These are phyloP conservation scores for California macrophylla DNA, from an alignment of 441 rosid species.

Conservation along the genomic window DNA sequence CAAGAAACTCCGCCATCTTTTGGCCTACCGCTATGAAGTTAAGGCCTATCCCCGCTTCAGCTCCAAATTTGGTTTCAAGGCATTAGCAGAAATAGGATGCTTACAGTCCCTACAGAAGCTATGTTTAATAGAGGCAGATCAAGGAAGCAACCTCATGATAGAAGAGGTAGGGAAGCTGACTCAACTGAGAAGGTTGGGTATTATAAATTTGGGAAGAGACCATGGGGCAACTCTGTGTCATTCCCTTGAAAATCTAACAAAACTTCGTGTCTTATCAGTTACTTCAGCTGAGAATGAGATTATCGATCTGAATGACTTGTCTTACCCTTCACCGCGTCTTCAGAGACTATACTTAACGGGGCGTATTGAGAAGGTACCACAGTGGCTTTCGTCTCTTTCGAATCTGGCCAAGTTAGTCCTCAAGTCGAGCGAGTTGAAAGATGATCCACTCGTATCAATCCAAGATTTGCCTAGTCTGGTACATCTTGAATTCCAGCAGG, in stretches of 20 bases:
- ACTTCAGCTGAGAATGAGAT: constrained; percentile 20
- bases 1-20: constrained; percentile 15
- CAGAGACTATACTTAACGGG: constrained; percentile 31
- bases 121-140: constrained; percentile 26
- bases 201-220: constrained; percentile 25
- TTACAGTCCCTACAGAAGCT: constrained; percentile 33
- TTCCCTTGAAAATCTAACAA: constrained; percentile 23
- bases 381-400: constrained; percentile 25
- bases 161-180: constrained; percentile 25
- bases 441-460: constrained; percentile 28
- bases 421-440: constrained; percentile 28
- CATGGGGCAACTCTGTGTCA: constrained; percentile 28
- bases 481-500: constrained; percentile 32
- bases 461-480: constrained; percentile 25
- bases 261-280: constrained; percentile 28
- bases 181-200: constrained; percentile 31
- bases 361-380: constrained; percentile 23
- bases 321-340: constrained; percentile 23
- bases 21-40: constrained; percentile 25
- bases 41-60: constrained; percentile 17
- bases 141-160: constrained; percentile 10
- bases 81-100: constrained; percentile 23
- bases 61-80: constrained; percentile 28
- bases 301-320: constrained; percentile 20
- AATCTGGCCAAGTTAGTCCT: constrained; percentile 28